Evolutionary conservation across 169 alveolate genomes (phyloP), one percentile per base, ranked within the genome.

Genomic region (Perkinsus marinus): DNA sequence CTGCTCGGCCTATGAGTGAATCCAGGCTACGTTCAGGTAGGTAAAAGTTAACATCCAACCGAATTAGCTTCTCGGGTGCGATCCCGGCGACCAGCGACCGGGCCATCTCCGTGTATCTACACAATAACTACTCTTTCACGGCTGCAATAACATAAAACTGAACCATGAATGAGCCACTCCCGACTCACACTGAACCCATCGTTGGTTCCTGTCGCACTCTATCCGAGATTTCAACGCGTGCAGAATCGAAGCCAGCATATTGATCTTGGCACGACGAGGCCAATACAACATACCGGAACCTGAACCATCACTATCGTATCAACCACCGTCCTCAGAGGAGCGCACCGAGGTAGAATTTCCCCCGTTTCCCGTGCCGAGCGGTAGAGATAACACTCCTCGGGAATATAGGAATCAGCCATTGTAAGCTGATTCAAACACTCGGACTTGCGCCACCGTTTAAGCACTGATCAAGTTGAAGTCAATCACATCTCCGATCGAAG

Each of bases 1-100:
- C 99, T 26, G 99, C 97, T 92, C 99, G 95, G 10, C 99, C 99
- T 36, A 98, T 97, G 93, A 97, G 95, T 46, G 97, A 93, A 92
- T 98, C 99, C 93, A 96, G 92, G 90, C 94, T 95, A 94, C 96
- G 96, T 93, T 96, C 96, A 41, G 97, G 93, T 38, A 96, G 96
- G 90, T 95, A 95, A 92, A 97, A 97, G 93, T 97, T 96, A 16
- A 97, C 98, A 94, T 97, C 98, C 39, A 97, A 93, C 93, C 98
- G 95, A 92, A 95, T 94, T 26, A 97, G 91, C 30, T 46, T n/a
- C 47, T 93, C 94, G 34, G 91, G 94, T 43, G 39, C 43, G 46
- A 93, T 43, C 19, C 89, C 43, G 3, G 90, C 6, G 26, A 91
- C 47, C 7, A 93, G 39, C 39, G 47, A 91, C 39, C 89, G 91